Base-by-base conservation (phyloP, 768 basidiomycete genomes). In the Clitopilus hobsonii region DNA sequence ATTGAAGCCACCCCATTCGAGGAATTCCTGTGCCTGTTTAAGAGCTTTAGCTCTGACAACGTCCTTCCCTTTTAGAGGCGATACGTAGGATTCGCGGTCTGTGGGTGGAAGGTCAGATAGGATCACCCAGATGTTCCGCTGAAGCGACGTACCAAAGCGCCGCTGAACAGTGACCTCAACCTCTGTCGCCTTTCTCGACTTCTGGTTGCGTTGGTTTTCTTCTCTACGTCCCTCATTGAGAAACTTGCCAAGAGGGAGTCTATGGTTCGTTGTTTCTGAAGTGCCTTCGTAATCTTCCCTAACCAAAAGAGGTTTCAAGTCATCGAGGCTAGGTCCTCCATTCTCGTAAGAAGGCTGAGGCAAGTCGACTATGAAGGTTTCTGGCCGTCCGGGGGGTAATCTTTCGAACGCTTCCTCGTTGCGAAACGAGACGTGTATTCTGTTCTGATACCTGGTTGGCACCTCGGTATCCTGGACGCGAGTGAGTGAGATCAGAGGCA, bases 401-500 rank as follows among this genome's bases (percentile, higher is more conserved):
- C 68, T 69, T 32, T 69, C 54, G 26, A 73, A 61, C 0, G 80
- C 77, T 18, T 67, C 67, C 3, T 75, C 69, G 26, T 80, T 72
- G 24, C 69, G 68, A 59, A 86, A 85, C 2, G 74, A 67, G 0
- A 78, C 71, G 60, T 70, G 72, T 18, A 79, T 68, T 18, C 72
- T 62, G 24, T 67, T 63, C 59, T 77, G 74, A 62, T 83, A 83
- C 20, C 64, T 65, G 1, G 71, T 69, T 4, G 65, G 65, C 36
- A 75, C 63, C 59, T 82, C 82, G 30, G 59, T 71, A 58, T 85
- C 83, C 83, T 84, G 56, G 22, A 20, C 38, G 25, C 45, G 22
- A 47, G n/a, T n/a, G n/a, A 38, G 52, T 49, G 26, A 38, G 26
- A 16, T 38, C 20, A 49, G 32, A 20, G 5, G 11, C 41, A 11